A percentile compares a stretch with the other conserved stretches of the same genome.
phyloP scores from a whole-genome alignment of 768 basidiomycete genomes.

The Lyophyllum shimeji region DNA sequence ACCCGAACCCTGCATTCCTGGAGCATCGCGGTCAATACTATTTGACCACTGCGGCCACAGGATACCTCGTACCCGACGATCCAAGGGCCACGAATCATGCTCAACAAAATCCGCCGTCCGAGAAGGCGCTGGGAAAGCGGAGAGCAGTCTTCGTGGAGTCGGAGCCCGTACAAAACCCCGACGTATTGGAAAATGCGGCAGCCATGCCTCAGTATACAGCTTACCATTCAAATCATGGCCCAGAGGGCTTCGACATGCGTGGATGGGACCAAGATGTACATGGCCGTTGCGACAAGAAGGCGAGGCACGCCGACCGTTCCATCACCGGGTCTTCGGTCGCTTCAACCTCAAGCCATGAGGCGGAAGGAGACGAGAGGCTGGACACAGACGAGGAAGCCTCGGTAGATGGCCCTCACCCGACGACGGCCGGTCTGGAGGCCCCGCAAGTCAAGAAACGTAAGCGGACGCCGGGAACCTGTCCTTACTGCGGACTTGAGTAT shows the following conservation, averaged over 20 bases:
- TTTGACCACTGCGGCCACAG: neutral
- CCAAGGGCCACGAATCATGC: neutral
- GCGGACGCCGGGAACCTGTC: neutral
- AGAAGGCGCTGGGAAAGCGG: neutral
- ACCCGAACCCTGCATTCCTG: neutral
- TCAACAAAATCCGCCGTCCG: neutral
- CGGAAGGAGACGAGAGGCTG: too few relatives aligned
- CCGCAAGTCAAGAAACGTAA: neutral
- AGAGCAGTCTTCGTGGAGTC: neutral
- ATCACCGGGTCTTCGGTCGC: neutral
- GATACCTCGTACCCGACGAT: neutral
- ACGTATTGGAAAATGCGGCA: neutral
- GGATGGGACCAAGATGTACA: neutral
- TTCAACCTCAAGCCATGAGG: neutral
- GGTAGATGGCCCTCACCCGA: neutral
- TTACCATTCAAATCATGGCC: neutral
- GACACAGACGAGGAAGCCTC: neutral
- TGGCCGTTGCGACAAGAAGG: neutral
- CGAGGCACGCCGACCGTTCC: neutral
- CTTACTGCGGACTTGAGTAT: neutral
- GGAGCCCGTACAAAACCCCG: neutral
- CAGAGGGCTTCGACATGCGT: neutral
- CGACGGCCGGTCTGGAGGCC: neutral
- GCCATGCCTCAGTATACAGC: neutral
- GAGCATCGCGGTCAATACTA: neutral